phyloP scores from a whole-genome alignment of 805 yeast genomes.

The Candida parachauliodes region DNA sequence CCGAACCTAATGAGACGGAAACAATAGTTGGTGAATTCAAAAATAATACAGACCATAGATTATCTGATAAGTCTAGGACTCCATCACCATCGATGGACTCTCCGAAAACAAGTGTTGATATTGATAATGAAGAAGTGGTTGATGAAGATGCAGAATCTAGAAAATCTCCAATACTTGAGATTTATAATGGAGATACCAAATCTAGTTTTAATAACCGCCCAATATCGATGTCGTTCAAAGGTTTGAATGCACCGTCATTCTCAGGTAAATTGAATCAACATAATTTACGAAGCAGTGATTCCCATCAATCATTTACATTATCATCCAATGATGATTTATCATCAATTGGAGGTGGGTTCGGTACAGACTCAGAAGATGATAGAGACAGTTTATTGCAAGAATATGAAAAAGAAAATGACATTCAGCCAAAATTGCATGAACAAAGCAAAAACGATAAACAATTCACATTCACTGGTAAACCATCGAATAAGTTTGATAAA shows the following conservation, averaged over 20 bases:
- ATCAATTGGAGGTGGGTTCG: constrained; percentile 35
- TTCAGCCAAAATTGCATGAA: background rate
- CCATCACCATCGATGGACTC: constrained; percentile 10
- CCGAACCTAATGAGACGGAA: background rate
- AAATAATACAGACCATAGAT: constrained; percentile 20
- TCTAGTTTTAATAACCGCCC: constrained; percentile 27
- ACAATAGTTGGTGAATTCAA: background rate
- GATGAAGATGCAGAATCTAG: constrained; percentile 8
- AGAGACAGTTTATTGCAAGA: constrained; percentile 12
- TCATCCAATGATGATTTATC: constrained; percentile 33
- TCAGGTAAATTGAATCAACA: constrained; percentile 30
- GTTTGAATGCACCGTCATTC: constrained; percentile 57
- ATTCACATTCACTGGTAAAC: constrained; percentile 1
- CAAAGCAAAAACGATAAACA: background rate
- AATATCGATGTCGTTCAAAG: constrained; percentile 56
- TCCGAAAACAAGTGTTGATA: constrained; percentile 6
- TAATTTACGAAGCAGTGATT: constrained; percentile 30
- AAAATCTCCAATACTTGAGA: constrained; percentile 20
- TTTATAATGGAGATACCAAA: constrained; percentile 12
- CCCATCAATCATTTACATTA: constrained; percentile 40
- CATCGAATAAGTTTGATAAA: constrained; percentile 4
- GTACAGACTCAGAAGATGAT: constrained; percentile 31
- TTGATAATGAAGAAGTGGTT: background rate
- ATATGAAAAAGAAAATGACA: constrained; percentile 9
- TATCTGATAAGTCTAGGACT: constrained; percentile 8